Evolutionary conservation across 148 eudicot genomes (phyloP).

Genomic region (Nepenthes mirabilis): DNA sequence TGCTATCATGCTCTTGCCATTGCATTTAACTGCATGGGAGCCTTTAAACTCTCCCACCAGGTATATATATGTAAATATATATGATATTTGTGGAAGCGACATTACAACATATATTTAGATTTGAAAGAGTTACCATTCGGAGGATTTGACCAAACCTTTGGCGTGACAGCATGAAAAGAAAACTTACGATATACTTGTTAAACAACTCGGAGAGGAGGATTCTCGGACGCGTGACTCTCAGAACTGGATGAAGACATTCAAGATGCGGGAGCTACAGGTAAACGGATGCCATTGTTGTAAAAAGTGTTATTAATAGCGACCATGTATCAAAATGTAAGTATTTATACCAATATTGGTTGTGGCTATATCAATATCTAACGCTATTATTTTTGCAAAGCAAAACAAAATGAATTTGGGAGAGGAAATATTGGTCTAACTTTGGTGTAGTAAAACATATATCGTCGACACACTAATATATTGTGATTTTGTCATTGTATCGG

Average conservation of each 20-base stretch:
- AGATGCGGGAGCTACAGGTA: slow-evolving; percentile 85
- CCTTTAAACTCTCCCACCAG: slow-evolving; percentile 90
- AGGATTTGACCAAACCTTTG: slow-evolving; percentile 1
- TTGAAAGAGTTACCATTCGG: not conserved
- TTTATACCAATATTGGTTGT: too few species aligned
- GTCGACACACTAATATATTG: too few species aligned
- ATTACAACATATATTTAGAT: too few species aligned
- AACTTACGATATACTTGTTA: slow-evolving; percentile 88
- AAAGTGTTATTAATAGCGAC: not conserved
- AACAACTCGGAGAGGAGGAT: slow-evolving; percentile 97
- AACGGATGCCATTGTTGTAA: not conserved
- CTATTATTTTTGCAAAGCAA: too few species aligned
- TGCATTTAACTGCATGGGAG: slow-evolving; percentile 92
- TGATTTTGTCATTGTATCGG: too few species aligned
- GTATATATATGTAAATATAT: slow-evolving; percentile 16
- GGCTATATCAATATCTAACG: not conserved
- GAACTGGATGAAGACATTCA: slow-evolving; percentile 92
- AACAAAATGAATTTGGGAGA: too few species aligned
- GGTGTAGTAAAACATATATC: too few species aligned
- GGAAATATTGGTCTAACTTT: too few species aligned
- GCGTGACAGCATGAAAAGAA: slow-evolving; percentile 87
- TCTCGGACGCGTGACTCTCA: slow-evolving; percentile 91
- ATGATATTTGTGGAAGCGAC: too few species aligned
- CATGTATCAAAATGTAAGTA: not conserved
- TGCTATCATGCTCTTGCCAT: slow-evolving; percentile 96